Evolutionary conservation across 306 rosid species (phyloP).

Genomic region (Fagus sylvatica): DNA sequence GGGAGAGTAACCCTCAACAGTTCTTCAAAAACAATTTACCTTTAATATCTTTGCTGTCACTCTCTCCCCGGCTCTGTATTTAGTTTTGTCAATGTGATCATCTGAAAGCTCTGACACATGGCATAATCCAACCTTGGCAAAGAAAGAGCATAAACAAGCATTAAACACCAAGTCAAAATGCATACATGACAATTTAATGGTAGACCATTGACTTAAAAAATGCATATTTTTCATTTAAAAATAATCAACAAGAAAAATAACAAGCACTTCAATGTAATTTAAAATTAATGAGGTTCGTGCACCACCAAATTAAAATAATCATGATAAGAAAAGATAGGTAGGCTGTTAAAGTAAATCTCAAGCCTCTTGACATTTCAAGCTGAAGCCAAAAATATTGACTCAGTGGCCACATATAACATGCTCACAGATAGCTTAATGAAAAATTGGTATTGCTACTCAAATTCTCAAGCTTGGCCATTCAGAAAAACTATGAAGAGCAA

Average conservation of each 20-base stretch:
- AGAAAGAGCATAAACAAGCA: slow-evolving; percentile 9
- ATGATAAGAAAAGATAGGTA: neutral
- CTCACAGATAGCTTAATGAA: neutral
- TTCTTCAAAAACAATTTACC: slow-evolving; percentile 43
- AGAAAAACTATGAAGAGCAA: neutral
- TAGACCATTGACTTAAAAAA: neutral
- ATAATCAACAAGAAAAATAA: neutral
- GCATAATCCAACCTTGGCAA: slow-evolving; percentile 83
- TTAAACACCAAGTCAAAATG: neutral
- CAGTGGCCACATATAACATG: neutral
- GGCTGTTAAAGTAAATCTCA: neutral
- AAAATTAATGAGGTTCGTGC: neutral
- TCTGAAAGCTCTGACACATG: slow-evolving; percentile 85
- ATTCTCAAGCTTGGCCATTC: neutral
- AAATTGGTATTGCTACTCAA: neutral
- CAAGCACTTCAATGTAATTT: neutral
- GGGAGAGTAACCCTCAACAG: neutral
- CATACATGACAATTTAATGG: neutral
- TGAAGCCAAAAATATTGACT: neutral
- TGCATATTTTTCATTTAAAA: neutral
- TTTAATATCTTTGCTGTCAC: slow-evolving; percentile 78
- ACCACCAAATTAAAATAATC: neutral
- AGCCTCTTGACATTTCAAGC: neutral
- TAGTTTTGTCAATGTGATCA: slow-evolving; percentile 47
- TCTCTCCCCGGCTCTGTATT: slow-evolving; percentile 68